These are phyloP conservation scores for Kwoniella europaea DNA, from an alignment of 768 basidiomycete species.

Conservation along the genomic window DNA sequence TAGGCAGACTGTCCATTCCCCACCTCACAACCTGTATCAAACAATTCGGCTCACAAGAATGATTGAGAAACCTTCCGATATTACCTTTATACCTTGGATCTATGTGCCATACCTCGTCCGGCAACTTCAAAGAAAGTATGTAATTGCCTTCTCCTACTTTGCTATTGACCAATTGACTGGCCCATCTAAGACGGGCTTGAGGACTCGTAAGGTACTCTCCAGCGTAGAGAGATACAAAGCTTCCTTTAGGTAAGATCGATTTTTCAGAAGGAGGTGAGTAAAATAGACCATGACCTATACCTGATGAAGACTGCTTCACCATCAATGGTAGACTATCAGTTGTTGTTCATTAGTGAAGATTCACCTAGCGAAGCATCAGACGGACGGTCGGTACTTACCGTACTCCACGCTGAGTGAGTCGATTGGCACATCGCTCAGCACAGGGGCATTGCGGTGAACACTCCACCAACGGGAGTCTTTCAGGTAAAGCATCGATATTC, in stretches of 20 bases:
- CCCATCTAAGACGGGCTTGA: slow-evolving; percentile 45
- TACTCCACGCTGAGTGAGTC: slow-evolving; percentile 48
- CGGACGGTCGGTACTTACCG: slow-evolving; percentile 30
- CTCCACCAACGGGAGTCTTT: slow-evolving; percentile 54
- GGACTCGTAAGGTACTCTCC: slow-evolving; percentile 53
- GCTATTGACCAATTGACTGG: not conserved
- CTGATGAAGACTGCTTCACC: slow-evolving; percentile 15
- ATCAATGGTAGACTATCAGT: slow-evolving; percentile 21
- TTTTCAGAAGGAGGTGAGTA: slow-evolving; percentile 20
- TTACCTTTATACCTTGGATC: slow-evolving; percentile 55
- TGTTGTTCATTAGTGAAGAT: not conserved
- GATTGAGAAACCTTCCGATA: slow-evolving; percentile 56
- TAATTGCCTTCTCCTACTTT: slow-evolving; percentile 49
- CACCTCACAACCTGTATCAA: slow-evolving; percentile 52
- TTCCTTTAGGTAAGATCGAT: slow-evolving; percentile 32
- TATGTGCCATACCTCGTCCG: slow-evolving; percentile 40
- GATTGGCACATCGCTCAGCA: slow-evolving; percentile 36
- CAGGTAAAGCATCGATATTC: slow-evolving; percentile 50
- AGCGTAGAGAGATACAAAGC: slow-evolving; percentile 56
- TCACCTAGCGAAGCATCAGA: too few species aligned
- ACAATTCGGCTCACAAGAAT: slow-evolving; percentile 57
- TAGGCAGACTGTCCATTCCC: slow-evolving; percentile 43
- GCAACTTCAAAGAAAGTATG: slow-evolving; percentile 49
- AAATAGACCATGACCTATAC: slow-evolving; percentile 50
- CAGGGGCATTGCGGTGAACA: slow-evolving; percentile 52